Evolutionary conservation across 192 early-diverging fungal species (phyloP), one percentile per base, ranked within the genome.

Genomic region (Ambispora gerdemannii): DNA sequence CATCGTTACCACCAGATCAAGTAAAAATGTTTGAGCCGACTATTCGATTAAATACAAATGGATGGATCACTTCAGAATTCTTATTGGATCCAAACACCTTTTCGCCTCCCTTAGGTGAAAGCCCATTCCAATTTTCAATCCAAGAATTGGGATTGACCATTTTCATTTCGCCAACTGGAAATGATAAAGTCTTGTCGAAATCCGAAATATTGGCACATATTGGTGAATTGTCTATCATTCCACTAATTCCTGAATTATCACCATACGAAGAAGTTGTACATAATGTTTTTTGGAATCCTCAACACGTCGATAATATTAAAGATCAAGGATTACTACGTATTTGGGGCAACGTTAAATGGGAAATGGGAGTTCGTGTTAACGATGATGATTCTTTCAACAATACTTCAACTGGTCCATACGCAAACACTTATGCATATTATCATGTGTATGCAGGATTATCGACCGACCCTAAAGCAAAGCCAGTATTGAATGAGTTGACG

Each of bases 161-260:
- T 30, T 30, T 1, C 17, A 3, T 7, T 0, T 11, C 52, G 11
- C 52, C 33, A 36, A 17, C n/a, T n/a, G n/a, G n/a, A n/a, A n/a
- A 19, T 32, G 2, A 4, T 22, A 34, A 20, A 65, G 10, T 49
- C 15, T 28, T 13, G 4, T 20, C 11, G 10, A 24, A 6, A 49
- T 10, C 35, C 28, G 19, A 43, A 28, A 65, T 17, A 3, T 15
- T 65, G 3, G 63, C 20, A 47, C 25, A 65, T 19, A 50, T 65
- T 50, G 63, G 63, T 65, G 22, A 43, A 50, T 49, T 65, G 8
- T 65, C 63, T 20, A 43, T 65, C 10, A 25, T 20, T 38, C 34
- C 63, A 43, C 11, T 24, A 50, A 50, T 34, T 8, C 4, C 10
- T 10, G 19, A 20, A 65, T 31, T 13, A 10, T 24, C 22, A 19